These are phyloP conservation scores for Rosa persica DNA, from an alignment of 306 rosid species.

Conservation along the genomic window DNA sequence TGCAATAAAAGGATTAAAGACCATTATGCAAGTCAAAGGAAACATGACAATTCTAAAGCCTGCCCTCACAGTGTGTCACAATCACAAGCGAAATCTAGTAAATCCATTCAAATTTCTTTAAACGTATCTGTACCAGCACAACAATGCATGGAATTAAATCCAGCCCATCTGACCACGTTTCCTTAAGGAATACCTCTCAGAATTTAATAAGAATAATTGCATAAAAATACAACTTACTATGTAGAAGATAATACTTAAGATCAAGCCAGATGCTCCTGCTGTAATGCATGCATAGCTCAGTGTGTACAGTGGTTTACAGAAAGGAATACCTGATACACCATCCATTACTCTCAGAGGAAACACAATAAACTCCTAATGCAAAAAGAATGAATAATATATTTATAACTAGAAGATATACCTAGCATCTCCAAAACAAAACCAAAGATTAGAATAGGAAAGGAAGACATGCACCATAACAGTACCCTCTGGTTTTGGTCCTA, in stretches of 20 bases:
- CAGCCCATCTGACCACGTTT: background rate
- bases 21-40: background rate
- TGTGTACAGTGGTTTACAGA: constrained; percentile 72
- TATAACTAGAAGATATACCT: constrained; percentile 42
- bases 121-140: background rate
- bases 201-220: background rate
- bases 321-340: constrained; percentile 63
- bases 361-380: constrained; percentile 1
- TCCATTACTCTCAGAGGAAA: constrained; percentile 26
- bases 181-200: background rate
- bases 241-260: constrained; percentile 52
- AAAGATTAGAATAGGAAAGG: constrained; percentile 45
- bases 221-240: constrained; percentile 43
- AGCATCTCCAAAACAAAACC: constrained; percentile 57
- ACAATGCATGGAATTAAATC: background rate
- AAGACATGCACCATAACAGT: constrained; percentile 50
- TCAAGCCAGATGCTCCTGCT: constrained; percentile 73
- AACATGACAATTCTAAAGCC: background rate
- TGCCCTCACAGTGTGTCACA: background rate
- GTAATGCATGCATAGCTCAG: constrained; percentile 74
- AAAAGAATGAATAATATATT: background rate
- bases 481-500: constrained; percentile 63
- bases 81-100: background rate
- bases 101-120: background rate
- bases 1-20: background rate